These are phyloP conservation scores for Endocarpon pusillum DNA, from an alignment of 495 filamentous ascomycete genomes.

Conservation along the genomic window DNA sequence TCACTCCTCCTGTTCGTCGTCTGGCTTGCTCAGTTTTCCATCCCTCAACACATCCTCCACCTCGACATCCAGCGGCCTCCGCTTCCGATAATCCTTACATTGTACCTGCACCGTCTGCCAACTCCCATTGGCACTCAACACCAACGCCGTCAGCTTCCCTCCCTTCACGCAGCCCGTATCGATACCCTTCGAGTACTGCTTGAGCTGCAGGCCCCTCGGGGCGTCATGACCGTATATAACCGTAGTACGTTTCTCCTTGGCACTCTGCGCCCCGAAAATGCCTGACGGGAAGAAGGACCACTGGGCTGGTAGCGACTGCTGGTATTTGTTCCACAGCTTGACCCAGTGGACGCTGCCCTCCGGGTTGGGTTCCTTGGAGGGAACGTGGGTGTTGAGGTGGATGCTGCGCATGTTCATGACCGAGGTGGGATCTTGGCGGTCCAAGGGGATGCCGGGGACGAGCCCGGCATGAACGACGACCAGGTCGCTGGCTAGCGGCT, in stretches of 20 bases:
- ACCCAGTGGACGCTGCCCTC: constrained; percentile 48
- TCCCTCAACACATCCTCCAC: constrained; percentile 1
- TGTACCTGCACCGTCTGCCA: constrained; percentile 21
- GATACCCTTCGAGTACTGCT: constrained; percentile 61
- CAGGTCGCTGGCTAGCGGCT: constrained; percentile 36
- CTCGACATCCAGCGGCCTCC: neutral
- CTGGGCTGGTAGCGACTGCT: constrained; percentile 11
- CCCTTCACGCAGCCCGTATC: constrained; percentile 70
- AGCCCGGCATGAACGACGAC: constrained; percentile 75
- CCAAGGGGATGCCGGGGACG: constrained; percentile 51
- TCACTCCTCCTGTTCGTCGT: too few species aligned
- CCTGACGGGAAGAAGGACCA: too few species aligned
- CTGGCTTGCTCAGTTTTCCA: too few species aligned
- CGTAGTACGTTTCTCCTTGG: constrained; percentile 23
- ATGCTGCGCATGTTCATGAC: constrained; percentile 90
- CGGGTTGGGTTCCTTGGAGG: constrained; percentile 27
- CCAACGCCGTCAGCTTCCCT: constrained; percentile 54
- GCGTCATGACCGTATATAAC: constrained; percentile 83
- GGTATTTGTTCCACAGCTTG: constrained; percentile 44
- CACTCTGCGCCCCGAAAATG: too few species aligned
- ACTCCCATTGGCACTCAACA: constrained; percentile 39
- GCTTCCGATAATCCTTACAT: constrained; percentile 15
- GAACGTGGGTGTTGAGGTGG: constrained; percentile 40
- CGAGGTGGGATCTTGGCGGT: constrained; percentile 58
- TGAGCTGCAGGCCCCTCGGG: constrained; percentile 45